These are phyloP conservation scores for Prunus davidiana DNA, from an alignment of 306 rosid genomes.

Conservation along the genomic window DNA sequence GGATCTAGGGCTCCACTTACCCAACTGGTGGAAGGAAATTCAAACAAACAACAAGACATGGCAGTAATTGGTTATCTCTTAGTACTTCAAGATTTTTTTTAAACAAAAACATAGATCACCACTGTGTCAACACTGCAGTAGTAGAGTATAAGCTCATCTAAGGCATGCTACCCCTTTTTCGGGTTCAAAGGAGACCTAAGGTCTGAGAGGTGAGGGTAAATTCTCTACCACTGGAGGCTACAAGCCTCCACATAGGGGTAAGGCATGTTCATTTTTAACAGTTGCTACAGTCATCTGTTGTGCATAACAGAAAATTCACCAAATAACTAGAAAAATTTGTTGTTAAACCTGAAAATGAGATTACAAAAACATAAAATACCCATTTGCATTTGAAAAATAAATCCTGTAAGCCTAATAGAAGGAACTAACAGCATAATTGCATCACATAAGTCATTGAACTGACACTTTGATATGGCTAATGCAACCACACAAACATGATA, in stretches of 20 bases:
- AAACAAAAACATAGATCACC: not conserved
- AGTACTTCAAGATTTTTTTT: not conserved
- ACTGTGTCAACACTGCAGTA: not conserved
- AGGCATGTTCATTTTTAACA: not conserved
- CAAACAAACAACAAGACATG: not conserved
- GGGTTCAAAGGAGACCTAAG: not conserved
- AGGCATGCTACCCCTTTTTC: too few relatives aligned
- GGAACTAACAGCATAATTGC: not conserved
- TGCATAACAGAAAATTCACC: not conserved
- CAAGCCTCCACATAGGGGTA: not conserved
- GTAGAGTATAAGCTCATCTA: not conserved
- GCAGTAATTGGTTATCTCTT: not conserved
- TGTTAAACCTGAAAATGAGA: not conserved
- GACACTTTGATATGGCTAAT: not conserved
- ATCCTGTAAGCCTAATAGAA: not conserved
- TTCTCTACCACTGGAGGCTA: not conserved
- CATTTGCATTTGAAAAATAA: not conserved
- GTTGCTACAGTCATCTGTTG: not conserved
- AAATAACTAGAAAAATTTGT: not conserved
- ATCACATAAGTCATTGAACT: not conserved
- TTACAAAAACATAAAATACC: not conserved
- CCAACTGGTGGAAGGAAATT: conserved; percentile 61
- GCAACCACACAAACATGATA: not conserved
- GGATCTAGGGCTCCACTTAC: conserved; percentile 96
- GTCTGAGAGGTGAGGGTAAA: not conserved